Base-by-base conservation (phyloP, 2,329 filamentous ascomycete genomes). In the Neofusicoccum sp. region DNA sequence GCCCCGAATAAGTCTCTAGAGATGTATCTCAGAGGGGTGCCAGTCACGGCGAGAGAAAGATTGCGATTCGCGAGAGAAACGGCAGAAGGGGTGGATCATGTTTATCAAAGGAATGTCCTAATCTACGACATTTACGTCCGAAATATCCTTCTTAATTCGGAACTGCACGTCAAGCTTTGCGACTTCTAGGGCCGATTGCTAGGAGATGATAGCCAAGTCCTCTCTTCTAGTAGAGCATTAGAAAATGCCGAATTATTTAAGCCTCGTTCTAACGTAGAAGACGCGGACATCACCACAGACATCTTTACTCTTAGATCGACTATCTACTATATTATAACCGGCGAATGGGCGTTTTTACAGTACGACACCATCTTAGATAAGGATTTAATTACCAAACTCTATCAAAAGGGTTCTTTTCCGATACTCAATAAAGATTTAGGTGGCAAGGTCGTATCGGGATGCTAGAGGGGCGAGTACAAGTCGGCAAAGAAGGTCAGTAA, bases 221-320 rank as follows among this genome's bases (percentile, higher is more conserved):
- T 66, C 56, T 43, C 65, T 50, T 52, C 63, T 43, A 60, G 64
- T 44, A 48, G 64, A 54, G 66, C 64, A 34, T 64, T 62, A 14
- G 67, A 71, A 60, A 67, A 67, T 36, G 62, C 48, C 11, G 65
- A 70, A 41, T 68, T 64, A 7, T 71, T 59, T 14, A 68, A 68
- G 64, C 68, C 68, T 39, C 68, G 68, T 43, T 12, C 29, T 14
- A 52, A 66, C 59, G 50, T 47, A 14, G 61, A 69, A 9, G 44
- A 64, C 44, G 64, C 66, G 11, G 64, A 68, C 54, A 12, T 28
- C 2, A 68, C 65, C 36, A 69, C 66, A 8, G 67, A 71, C 56
- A 65, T 71, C 33, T 72, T 72, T 45, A 66, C 70, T 43, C 60
- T 71, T 12, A 67, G 69, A 8, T 67, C 69, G 9, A 52, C 66